Base-by-base conservation (phyloP, 1,284 basidiomycete genomes). In the Ganoderma boninense region DNA sequence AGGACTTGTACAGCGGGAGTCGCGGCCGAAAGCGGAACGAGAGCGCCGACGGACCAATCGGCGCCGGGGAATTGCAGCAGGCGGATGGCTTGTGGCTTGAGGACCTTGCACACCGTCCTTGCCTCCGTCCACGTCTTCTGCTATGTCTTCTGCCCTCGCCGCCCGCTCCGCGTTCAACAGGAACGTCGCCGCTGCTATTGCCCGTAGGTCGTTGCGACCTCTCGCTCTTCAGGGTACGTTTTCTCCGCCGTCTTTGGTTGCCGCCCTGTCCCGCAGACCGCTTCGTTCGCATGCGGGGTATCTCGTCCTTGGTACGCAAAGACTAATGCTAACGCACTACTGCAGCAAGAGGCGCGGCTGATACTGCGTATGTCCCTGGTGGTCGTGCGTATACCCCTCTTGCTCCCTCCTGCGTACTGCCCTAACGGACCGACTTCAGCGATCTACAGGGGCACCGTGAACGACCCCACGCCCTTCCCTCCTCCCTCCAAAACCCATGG, bases 381-480 rank as follows among this genome's bases (percentile, higher is more conserved):
- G 91, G 91, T 77, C 91, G 91, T 92, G 77, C 77, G 91, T 90
- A 54, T 23, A 23, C 71, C n/a, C 44, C 29, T 16, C 32, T 62
- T 32, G n/a, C n/a, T 8, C 13, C 43, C 38, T 40, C 52, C 56
- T 72, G 66, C 62, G 65, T n/a, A 23, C 40, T 23, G 44, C 11
- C 46, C 42, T 60, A n/a, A 64, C 40, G 29, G 35, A 7, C 23
- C 43, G 63, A 62, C 49, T 74, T 35, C 77, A 97, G 96, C 96
- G 71, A 91, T 99, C 82, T 90, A 95, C 85, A 91, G 92, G 82
- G 97, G 97, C 69, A 95, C 95, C 46, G 97, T 97, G 76, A 99
- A 99, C 85, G 97, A 99, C 81, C 95, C 97, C 1, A 95, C 94
- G 4, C 84, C 91, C 26, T 98, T 96, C 87, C 97, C 97, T 40